phyloP scores from a whole-genome alignment of 495 filamentous ascomycete genomes.

The Penicillium canescens region DNA sequence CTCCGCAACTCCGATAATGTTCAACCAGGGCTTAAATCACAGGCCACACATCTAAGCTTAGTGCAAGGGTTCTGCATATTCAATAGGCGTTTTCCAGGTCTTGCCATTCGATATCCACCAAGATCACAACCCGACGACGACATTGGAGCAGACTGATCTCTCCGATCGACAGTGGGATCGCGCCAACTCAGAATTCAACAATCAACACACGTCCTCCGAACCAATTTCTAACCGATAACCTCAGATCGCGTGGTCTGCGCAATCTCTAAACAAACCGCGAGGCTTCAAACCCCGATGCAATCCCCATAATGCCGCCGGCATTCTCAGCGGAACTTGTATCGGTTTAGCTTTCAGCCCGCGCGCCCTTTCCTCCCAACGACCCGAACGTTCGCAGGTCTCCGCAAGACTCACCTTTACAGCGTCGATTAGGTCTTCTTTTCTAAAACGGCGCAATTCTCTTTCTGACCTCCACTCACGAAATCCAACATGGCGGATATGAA shows the following conservation, averaged over 20 bases:
- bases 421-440: background rate
- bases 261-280: background rate
- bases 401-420: background rate
- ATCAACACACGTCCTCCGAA: constrained; percentile 1
- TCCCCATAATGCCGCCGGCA: constrained; percentile 28
- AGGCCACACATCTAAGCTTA: background rate
- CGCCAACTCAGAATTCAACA: constrained; percentile 1
- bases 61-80: background rate
- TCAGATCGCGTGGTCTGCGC: background rate
- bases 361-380: constrained; percentile 13
- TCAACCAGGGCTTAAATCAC: background rate
- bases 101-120: background rate
- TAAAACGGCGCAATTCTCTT: background rate
- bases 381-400: background rate
- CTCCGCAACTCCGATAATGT: constrained; percentile 10
- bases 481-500: constrained; percentile 32
- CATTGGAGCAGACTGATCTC: background rate
- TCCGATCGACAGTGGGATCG: constrained; percentile 3
- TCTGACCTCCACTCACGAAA: background rate
- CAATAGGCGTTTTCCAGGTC: background rate
- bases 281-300: constrained; percentile 4
- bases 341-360: constrained; percentile 21
- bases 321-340: constrained; percentile 18
- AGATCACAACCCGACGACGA: background rate
- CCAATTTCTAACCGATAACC: background rate